These are phyloP conservation scores for Zasmidium cellare DNA, from an alignment of 2,329 filamentous ascomycete species.

Conservation along the genomic window DNA sequence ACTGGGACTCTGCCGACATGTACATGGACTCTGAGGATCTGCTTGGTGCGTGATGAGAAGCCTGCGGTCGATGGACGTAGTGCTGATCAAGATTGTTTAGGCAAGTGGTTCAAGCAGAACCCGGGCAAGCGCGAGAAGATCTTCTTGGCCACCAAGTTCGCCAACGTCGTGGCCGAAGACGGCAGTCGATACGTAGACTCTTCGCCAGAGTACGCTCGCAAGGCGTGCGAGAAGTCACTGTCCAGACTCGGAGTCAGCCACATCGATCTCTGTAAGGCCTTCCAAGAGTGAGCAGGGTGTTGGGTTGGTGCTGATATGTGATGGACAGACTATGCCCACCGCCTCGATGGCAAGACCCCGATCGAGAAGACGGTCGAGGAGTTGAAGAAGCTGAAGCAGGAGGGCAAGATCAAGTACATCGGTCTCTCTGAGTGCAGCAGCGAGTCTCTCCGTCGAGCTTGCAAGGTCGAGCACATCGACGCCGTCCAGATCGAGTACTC, in stretches of 20 bases:
- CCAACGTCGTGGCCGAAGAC: slow-evolving; percentile 41
- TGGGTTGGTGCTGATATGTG: background rate
- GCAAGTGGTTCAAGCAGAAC: slow-evolving; percentile 42
- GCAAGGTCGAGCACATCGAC: slow-evolving; percentile 51
- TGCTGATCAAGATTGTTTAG: slow-evolving; percentile 9
- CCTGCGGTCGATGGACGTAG: background rate
- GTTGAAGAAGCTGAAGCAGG: slow-evolving; percentile 50
- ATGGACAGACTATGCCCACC: slow-evolving; percentile 39
- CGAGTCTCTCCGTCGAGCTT: slow-evolving; percentile 52
- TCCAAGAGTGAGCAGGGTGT: background rate
- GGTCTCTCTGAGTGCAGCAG: slow-evolving; percentile 57
- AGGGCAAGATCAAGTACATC: slow-evolving; percentile 59
- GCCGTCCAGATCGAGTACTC: slow-evolving; percentile 55
- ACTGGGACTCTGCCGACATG: slow-evolving; percentile 52
- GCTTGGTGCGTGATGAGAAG: slow-evolving; percentile 37
- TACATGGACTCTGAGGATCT: slow-evolving; percentile 46
- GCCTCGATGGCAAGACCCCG: slow-evolving; percentile 45
- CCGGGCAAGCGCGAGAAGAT: slow-evolving; percentile 50
- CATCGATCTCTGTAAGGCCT: slow-evolving; percentile 41
- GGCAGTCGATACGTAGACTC: slow-evolving; percentile 38
- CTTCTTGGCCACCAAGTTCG: slow-evolving; percentile 58
- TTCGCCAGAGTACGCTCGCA: slow-evolving; percentile 42
- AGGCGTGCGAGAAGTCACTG: slow-evolving; percentile 43
- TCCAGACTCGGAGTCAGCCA: slow-evolving; percentile 39
- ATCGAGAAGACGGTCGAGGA: slow-evolving; percentile 52